Base-by-base conservation (phyloP, 352 stramenopile genomes). In the Phytopythium delawarense region DNA sequence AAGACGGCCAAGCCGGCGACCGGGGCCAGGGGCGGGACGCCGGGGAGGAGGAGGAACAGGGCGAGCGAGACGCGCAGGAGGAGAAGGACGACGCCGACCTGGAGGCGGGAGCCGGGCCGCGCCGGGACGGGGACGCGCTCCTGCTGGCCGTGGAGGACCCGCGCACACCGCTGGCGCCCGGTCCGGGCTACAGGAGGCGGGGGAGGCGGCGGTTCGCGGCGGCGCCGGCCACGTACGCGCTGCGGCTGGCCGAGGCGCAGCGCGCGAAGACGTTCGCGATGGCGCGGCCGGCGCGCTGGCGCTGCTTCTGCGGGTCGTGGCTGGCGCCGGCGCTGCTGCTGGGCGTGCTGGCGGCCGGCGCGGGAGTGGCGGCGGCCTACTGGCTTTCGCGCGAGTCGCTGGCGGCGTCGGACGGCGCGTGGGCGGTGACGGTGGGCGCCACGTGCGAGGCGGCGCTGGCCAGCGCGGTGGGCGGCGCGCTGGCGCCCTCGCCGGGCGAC, bases 401-500 rank as follows among this genome's bases (percentile, higher is more conserved):
- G 32, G 13, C 64, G 16, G 30, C 20, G 13, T 51, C 51, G 2
- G 62, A 70, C 15, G 50, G 65, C 3, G 58, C 37, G 13, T 82
- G 70, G 69, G 53, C 61, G 23, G 74, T 85, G 72, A 71, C 79
- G 52, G 52, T 78, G 8, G 67, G 61, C 1, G 70, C 69, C 35
- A 79, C 70, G 0, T 56, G 65, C 12, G 64, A 63, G 15, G 72
- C 71, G 1, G 59, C 65, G 13, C 74, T 77, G 18, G 49, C 72
- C 30, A 72, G 72, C 25, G 63, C 74, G 21, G 72, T 74, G 44
- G 67, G 64, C 58, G 72, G 75, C 30, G 81, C 70, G 21, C 50
- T 82, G 5, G 72, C 76, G 8, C 75, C 77, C 0, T 64, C 68
- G 5, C 61, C 62, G 11, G 58, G 73, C 25, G 77, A 87, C 52